Conservation (phyloP, 495 filamentous ascomycete genomes). For the Penicillium canariense region DNA sequence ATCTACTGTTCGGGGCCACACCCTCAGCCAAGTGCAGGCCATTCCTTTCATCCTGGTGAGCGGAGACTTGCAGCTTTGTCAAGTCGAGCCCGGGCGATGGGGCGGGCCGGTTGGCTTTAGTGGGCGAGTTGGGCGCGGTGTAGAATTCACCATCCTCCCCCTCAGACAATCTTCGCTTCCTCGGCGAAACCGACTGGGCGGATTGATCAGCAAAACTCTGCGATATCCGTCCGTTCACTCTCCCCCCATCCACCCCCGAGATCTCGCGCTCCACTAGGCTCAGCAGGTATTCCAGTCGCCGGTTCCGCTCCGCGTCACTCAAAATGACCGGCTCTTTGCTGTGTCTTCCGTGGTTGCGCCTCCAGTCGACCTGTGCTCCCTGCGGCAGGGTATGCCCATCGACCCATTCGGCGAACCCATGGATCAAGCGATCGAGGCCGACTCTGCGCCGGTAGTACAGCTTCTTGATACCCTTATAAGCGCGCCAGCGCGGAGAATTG, state of each 20-base stretch:
- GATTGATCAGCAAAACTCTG: neutral
- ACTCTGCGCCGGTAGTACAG: slow-evolving; percentile 21
- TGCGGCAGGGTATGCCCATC: neutral
- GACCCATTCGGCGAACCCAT: slow-evolving; percentile 31
- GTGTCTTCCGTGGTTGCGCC: neutral
- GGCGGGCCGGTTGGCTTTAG: slow-evolving; percentile 9
- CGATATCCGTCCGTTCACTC: neutral
- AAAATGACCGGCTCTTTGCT: neutral
- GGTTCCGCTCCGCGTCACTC: slow-evolving; percentile 15
- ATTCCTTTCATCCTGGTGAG: neutral
- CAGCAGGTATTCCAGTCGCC: slow-evolving; percentile 24
- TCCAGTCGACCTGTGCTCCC: neutral
- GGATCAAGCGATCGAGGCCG: slow-evolving; percentile 16
- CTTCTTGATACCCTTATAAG: slow-evolving; percentile 12
- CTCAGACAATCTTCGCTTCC: slow-evolving; percentile 26
- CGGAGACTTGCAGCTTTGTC: neutral
- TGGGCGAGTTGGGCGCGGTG: slow-evolving; percentile 42
- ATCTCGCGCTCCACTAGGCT: slow-evolving; percentile 30
- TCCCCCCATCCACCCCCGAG: slow-evolving; percentile 3
- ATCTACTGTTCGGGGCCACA: neutral
- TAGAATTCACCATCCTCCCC: slow-evolving; percentile 37
- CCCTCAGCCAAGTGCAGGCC: neutral
- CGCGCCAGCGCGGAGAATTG: slow-evolving; percentile 9
- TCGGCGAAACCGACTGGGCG: slow-evolving; percentile 12
- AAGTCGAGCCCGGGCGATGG: neutral